These are phyloP conservation scores for Warburgia ugandensis DNA, from an alignment of 164 flowering plant genomes.

Conservation along the genomic window DNA sequence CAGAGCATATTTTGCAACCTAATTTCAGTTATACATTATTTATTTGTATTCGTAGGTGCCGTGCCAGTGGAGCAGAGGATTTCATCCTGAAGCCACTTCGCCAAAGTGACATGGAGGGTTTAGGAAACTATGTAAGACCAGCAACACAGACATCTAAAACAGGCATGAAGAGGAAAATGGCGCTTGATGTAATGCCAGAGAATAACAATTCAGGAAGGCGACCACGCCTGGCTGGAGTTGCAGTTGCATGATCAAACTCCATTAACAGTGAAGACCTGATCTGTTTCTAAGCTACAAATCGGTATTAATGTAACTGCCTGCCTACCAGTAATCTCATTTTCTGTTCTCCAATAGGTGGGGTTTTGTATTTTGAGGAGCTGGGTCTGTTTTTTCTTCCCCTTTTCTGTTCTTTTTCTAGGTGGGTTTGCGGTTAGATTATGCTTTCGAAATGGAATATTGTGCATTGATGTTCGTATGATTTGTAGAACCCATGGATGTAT, in stretches of 20 bases:
- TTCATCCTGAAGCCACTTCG: constrained; percentile 22
- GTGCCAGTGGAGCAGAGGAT: constrained; percentile 22
- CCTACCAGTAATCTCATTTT: constrained; percentile 2
- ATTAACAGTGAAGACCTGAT: neutral
- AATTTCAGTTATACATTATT: neutral
- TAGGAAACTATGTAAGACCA: constrained; percentile 16
- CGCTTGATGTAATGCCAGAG: constrained; percentile 20
- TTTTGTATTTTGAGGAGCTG: constrained; percentile 4
- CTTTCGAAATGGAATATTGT: no score
- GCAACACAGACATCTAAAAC: constrained; percentile 7
- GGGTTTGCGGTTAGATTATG: no score
- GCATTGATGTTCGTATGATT: no score
- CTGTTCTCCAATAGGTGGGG: constrained; percentile 3
- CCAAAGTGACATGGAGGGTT: constrained; percentile 9
- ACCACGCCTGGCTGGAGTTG: constrained; percentile 19
- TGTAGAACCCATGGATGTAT: no score
- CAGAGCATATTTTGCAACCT: neutral
- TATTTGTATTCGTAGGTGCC: constrained; percentile 15
- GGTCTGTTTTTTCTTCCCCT: neutral
- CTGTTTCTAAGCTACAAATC: neutral
- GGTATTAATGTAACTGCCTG: neutral
- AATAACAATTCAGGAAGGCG: constrained; percentile 21
- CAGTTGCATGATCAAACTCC: constrained; percentile 14
- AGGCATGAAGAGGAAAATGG: constrained; percentile 18
- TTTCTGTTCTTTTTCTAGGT: neutral